Evolutionary conservation across 257 asterid species (phyloP).

Genomic region (Rhazya stricta): DNA sequence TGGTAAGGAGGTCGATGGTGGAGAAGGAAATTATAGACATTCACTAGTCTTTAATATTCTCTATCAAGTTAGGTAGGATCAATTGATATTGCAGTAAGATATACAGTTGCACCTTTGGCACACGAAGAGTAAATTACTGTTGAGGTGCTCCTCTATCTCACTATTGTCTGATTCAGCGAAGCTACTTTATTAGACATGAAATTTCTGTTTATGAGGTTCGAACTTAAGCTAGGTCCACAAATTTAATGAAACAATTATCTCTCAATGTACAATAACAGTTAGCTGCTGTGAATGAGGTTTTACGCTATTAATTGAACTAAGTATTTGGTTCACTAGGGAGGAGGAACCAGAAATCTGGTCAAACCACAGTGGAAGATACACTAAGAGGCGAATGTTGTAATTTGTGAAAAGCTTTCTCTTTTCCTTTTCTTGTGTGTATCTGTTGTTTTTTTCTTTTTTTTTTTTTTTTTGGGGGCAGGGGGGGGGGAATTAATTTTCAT

Average conservation of each 20-base stretch:
- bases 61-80: not conserved
- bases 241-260: not conserved
- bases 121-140: not conserved
- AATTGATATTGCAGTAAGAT: not conserved
- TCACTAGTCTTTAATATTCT: not conserved
- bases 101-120: not conserved
- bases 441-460: too few relatives aligned
- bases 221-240: not conserved
- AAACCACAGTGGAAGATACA: not conserved
- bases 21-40: not conserved
- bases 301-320: not conserved
- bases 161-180: not conserved
- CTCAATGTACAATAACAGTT: not conserved
- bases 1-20: not conserved
- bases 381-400: not conserved
- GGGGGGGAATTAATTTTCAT: not conserved
- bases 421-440: too few relatives aligned
- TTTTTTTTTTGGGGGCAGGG: not conserved
- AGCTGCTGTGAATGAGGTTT: not conserved
- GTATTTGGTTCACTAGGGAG: not conserved
- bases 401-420: too few relatives aligned
- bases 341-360: not conserved
- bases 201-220: not conserved
- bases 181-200: not conserved
- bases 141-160: not conserved